phyloP scores from a whole-genome alignment of 768 basidiomycete species.

The Roridomyces roridus region DNA sequence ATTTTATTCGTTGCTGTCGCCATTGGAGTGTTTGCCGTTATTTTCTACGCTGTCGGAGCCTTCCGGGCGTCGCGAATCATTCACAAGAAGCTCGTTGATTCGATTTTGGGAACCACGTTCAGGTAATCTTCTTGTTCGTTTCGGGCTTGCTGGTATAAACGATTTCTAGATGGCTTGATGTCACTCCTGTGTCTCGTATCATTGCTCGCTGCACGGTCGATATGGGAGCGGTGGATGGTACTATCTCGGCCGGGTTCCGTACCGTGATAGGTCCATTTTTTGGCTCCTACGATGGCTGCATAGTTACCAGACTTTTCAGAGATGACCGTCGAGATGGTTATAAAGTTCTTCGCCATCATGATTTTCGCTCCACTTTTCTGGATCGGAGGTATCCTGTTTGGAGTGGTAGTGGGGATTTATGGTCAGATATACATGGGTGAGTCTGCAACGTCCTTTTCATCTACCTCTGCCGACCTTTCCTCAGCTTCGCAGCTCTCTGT shows the following conservation, averaged over 20 bases:
- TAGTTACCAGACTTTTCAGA: constrained; percentile 33
- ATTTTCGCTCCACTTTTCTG: constrained; percentile 52
- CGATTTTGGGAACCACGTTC: constrained; percentile 65
- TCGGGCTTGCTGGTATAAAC: neutral
- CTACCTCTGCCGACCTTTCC: neutral
- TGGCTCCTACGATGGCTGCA: too few species aligned
- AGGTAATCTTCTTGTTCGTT: constrained; percentile 41
- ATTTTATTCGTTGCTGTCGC: constrained; percentile 38
- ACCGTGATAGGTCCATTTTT: constrained; percentile 24
- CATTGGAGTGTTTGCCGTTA: constrained; percentile 38
- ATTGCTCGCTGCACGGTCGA: constrained; percentile 73
- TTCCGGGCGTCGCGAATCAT: constrained; percentile 61
- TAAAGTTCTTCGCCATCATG: constrained; percentile 50
- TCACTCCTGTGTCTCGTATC: constrained; percentile 57
- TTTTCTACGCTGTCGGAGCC: constrained; percentile 52
- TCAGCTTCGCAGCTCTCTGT: constrained; percentile 50
- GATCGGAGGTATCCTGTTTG: constrained; percentile 49
- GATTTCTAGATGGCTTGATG: constrained; percentile 51
- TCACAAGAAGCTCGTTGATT: constrained; percentile 55
- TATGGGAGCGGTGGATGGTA: constrained; percentile 62
- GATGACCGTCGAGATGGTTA: constrained; percentile 42
- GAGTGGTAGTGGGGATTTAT: constrained; percentile 47
- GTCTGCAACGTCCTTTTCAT: neutral
- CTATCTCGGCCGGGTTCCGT: constrained; percentile 35
- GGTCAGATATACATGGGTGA: constrained; percentile 48